Evolutionary conservation across 768 basidiomycete genomes (phyloP), one percentile per base, ranked within the genome.

Genomic region (Psilocybe azurescens): DNA sequence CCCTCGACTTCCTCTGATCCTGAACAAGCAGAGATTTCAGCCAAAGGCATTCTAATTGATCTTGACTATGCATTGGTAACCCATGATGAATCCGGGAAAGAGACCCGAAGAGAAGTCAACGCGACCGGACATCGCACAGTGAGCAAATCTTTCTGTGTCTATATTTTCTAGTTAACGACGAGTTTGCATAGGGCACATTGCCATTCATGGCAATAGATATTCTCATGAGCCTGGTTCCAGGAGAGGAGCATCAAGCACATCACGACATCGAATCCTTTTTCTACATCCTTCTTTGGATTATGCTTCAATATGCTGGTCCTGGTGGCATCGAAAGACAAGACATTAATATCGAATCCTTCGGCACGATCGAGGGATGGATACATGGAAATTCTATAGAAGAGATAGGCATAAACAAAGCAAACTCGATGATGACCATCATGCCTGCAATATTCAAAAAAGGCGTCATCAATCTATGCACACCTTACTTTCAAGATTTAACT

Each of bases 271-370:
- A 56, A 29, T 56, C 54, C 20, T 56, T 56, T 38, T 44, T 44
- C 14, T 44, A 41, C 29, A 18, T 56, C 24, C 39, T 56, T 16
- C 54, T 56, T 41, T 56, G 54, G 54, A 56, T 56, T 18, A 41
- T 14, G 11, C 20, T 39, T 5, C 18, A 56, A 14, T 56, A 56
- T 44, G 54, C 54, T 16, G 54, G 54, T 20, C 54, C 54, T 13
- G 8, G 41, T n/a, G 41, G 29, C 13, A 14, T 46, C 32, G 54
- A 56, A 56, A 41, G 39, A 46, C 54, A 56, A 32, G 41, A 56
- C 39, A 5, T 52, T 6, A 28, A 52, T n/a, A n/a, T 52, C 14
- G n/a, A 52, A 30, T 30, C 51, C n/a, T 5, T 16, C 5, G 41
- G 32, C 30, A 8, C 11, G 3, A 32, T 52, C 8, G 6, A 33